Percentiles rank a stretch among this genome's conserved stretches.
Evolutionary conservation across 148 eudicot genomes (phyloP).

Genomic region (Diospyros kaki): DNA sequence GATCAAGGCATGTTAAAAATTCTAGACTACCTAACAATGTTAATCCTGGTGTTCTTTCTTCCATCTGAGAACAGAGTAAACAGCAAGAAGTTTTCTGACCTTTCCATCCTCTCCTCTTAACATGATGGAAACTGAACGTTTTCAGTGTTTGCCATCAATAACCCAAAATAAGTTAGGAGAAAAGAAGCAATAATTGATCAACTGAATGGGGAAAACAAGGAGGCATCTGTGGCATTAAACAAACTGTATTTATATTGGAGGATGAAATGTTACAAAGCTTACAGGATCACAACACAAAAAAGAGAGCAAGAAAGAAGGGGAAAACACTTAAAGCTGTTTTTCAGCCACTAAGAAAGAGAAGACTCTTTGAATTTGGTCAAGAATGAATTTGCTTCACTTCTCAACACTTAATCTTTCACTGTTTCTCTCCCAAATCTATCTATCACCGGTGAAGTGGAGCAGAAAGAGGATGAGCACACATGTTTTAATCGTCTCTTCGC

Average conservation of each 20-base stretch:
- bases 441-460: slow-evolving; percentile 43
- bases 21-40: neutral
- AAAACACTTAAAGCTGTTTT: slow-evolving; percentile 24
- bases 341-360: slow-evolving; percentile 15
- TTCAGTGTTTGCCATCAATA: too few species aligned
- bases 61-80: neutral
- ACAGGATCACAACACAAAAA: neutral
- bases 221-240: neutral
- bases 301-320: slow-evolving; percentile 27
- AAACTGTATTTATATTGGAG: slow-evolving; percentile 30
- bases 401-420: slow-evolving; percentile 18
- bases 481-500: slow-evolving; percentile 67
- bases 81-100: neutral
- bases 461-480: slow-evolving; percentile 99
- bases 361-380: slow-evolving; percentile 12
- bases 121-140: too few species aligned
- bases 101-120: too few species aligned
- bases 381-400: slow-evolving; percentile 15
- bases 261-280: too few species aligned
- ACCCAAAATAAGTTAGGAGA: too few species aligned
- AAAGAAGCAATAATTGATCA: too few species aligned
- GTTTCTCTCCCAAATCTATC: slow-evolving; percentile 13
- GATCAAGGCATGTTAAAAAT: too few species aligned
- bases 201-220: too few species aligned
- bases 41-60: neutral